phyloP scores from a whole-genome alignment of 148 eudicot genomes.

The Fagopyrum tataricum region DNA sequence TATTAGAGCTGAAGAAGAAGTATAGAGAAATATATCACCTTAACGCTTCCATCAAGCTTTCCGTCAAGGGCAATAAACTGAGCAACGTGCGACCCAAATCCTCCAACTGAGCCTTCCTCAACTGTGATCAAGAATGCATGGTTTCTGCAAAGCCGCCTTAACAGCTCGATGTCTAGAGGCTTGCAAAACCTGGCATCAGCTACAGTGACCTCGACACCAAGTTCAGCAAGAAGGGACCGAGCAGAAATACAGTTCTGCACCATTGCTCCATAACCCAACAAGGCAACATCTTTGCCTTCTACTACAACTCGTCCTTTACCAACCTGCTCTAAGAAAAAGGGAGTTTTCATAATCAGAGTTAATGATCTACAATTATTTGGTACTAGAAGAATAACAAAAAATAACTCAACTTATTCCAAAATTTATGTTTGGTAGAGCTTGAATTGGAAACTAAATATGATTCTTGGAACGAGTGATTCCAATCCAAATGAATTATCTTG shows the following conservation, averaged over 20 bases:
- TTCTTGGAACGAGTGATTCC: no score
- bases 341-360: background rate
- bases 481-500: no score
- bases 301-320: conserved; percentile 70
- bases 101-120: conserved; percentile 90
- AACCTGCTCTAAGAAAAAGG: conserved; percentile 38
- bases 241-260: conserved; percentile 87
- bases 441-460: no score
- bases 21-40: conserved; percentile 34
- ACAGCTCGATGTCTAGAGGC: conserved; percentile 78
- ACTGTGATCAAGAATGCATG: conserved; percentile 77
- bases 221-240: conserved; percentile 62
- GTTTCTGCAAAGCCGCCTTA: conserved; percentile 60
- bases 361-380: background rate
- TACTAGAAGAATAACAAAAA: background rate
- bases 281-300: conserved; percentile 77
- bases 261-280: conserved; percentile 84
- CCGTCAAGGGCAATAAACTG: conserved; percentile 87
- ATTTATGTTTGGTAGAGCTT: no score
- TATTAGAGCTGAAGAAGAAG: no score
- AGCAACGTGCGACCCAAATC: conserved; percentile 90
- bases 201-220: conserved; percentile 80
- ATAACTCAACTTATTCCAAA: background rate
- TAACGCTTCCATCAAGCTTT: conserved; percentile 71
- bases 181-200: conserved; percentile 99